Percentiles rank a stretch among this genome's conserved stretches.
These are phyloP conservation scores for Talaromyces islandicus DNA, from an alignment of 2,329 filamentous ascomycete species.

Conservation along the genomic window DNA sequence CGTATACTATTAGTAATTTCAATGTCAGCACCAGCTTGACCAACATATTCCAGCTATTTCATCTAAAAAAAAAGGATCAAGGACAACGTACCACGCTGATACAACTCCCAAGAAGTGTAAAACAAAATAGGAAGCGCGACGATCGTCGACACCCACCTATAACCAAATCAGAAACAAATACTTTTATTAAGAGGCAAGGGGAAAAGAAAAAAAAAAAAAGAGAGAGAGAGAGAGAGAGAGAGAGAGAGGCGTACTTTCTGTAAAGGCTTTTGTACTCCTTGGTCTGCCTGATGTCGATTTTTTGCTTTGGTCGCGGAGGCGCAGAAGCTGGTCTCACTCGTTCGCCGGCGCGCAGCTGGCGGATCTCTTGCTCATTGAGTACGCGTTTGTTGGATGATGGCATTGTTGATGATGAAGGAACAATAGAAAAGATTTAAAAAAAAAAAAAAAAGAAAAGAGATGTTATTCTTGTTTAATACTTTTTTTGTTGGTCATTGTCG, in stretches of 20 bases:
- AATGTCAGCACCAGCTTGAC: not conserved
- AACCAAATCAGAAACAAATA: not conserved
- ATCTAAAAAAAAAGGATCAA: not conserved
- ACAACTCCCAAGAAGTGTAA: conserved; percentile 21
- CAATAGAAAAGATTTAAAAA: not conserved
- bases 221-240: not conserved
- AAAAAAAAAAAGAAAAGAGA: not conserved
- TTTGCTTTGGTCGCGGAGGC: conserved; percentile 7
- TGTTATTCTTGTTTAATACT: not conserved
- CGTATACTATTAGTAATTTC: conserved; percentile 1
- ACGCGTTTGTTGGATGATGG: not conserved
- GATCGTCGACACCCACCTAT: conserved; percentile 21
- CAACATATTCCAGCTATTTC: not conserved
- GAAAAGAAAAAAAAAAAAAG: not conserved
- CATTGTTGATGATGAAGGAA: not conserved
- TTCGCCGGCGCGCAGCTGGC: not conserved
- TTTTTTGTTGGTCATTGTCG: not conserved
- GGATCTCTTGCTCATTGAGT: not conserved
- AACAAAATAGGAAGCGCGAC: conserved; percentile 22
- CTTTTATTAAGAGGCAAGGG: not conserved
- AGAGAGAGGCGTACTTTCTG: conserved; percentile 24
- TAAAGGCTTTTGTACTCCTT: conserved; percentile 35
- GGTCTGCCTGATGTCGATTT: conserved; percentile 33
- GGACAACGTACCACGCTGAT: conserved; percentile 17
- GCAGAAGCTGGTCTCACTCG: not conserved